Evolutionary conservation across 2,329 filamentous ascomycete species (phyloP), one percentile per base, ranked within the genome.

Genomic region (Annulohypoxylon truncatum): DNA sequence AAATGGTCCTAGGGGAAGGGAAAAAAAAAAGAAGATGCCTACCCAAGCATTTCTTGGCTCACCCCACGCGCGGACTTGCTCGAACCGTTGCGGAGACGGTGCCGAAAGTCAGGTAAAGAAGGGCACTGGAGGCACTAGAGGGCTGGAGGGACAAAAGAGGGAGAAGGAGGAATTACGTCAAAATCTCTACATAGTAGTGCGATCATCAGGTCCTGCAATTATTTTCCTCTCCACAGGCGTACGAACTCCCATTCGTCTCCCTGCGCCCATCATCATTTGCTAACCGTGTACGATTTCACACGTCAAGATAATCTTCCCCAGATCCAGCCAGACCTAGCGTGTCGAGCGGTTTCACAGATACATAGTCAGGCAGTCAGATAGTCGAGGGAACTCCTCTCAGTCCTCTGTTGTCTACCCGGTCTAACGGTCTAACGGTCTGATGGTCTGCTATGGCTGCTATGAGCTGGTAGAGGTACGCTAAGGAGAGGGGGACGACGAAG

Each of bases 171-270:
- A 64, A 67, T 71, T 70, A 69, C 70, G 70, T 72, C 68, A 72
- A 67, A 66, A 69, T 63, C 55, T 57, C 61, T 66, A 38, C 35
- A 38, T 18, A 18, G 35, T 18, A 68, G 61, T 61, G 40, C 64
- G 65, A 66, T 66, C 65, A 68, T 65, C 62, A 67, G 54, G 68
- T 70, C 70, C 68, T 72, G 66, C 40, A 70, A 70, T 72, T 47
- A 59, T 42, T 51, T 38, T 18, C 38, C 67, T 64, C 70, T 66
- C 70, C 66, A 65, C 68, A 53, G 42, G 20, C 60, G 38, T 57
- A 57, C 33, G 33, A 59, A 52, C 47, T 68, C 63, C 61, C 57
- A 64, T 64, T 70, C 63, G 61, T 62, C 58, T 67, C 64, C 44
- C 51, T 35, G 28, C 56, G 67, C 64, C 52, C 65, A 68, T 68